phyloP scores from a whole-genome alignment of 441 rosid genomes.

The Flueggea neowawraea region DNA sequence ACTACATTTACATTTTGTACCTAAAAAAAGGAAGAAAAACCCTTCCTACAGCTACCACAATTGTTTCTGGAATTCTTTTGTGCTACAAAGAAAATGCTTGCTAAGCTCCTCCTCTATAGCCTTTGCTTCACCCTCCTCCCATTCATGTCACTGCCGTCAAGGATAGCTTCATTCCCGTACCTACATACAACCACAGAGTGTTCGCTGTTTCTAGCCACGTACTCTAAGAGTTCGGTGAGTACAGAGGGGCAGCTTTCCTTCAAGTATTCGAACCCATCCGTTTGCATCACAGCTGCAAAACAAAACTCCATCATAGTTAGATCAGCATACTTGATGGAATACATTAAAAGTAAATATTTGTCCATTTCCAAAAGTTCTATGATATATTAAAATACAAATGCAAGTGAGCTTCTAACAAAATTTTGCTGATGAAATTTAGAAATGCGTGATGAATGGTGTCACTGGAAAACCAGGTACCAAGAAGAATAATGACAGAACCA shows the following conservation, averaged over 20 bases:
- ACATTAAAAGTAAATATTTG: no score
- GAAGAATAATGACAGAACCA: conserved; percentile 2
- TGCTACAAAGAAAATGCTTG: conserved; percentile 11
- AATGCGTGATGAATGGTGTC: no score
- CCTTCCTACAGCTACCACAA: conserved; percentile 26
- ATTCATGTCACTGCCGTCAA: conserved; percentile 72
- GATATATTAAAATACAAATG: no score
- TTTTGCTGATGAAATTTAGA: no score
- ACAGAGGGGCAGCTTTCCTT: conserved; percentile 76
- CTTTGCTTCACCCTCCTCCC: conserved; percentile 95
- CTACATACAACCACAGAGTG: conserved; percentile 45
- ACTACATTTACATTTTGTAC: no score
- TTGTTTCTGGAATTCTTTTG: neutral
- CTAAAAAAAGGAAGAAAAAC: conserved; percentile 9
- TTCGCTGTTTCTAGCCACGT: conserved; percentile 36
- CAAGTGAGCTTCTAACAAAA: no score
- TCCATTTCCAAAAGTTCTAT: no score
- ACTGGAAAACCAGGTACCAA: no score
- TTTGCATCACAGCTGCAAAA: conserved; percentile 87
- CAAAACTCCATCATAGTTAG: neutral
- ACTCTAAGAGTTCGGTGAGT: conserved; percentile 38
- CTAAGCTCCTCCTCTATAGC: conserved; percentile 29
- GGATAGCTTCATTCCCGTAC: conserved; percentile 50
- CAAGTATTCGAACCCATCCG: conserved; percentile 79
- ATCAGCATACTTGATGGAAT: no score